Evolutionary conservation across 768 basidiomycete species (phyloP).

Genomic region (Phylloporus sp.): DNA sequence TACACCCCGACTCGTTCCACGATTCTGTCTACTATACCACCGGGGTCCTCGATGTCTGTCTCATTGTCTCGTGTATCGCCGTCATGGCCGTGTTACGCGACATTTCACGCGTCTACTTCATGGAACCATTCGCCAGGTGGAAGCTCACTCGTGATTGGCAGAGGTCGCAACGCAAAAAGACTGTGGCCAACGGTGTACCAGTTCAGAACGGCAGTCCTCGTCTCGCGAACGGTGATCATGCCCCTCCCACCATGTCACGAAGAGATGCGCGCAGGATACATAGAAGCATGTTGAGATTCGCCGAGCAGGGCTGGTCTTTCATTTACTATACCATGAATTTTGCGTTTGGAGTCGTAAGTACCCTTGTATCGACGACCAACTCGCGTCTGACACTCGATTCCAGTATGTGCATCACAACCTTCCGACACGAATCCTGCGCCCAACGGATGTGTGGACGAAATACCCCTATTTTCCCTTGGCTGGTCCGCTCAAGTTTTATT

Average conservation of each 20-base stretch:
- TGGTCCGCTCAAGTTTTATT: slow-evolving; percentile 85
- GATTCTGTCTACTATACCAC: slow-evolving; percentile 65
- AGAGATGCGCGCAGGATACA: slow-evolving; percentile 61
- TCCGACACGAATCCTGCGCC: slow-evolving; percentile 62
- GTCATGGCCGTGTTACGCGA: slow-evolving; percentile 88
- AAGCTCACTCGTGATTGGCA: slow-evolving; percentile 59
- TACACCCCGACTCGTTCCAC: slow-evolving; percentile 66
- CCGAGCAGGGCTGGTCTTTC: slow-evolving; percentile 91
- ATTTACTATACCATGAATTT: slow-evolving; percentile 79
- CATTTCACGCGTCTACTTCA: slow-evolving; percentile 62
- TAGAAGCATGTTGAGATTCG: slow-evolving; percentile 78
- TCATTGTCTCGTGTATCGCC: slow-evolving; percentile 78
- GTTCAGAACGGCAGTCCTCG: slow-evolving; percentile 30
- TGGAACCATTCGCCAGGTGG: slow-evolving; percentile 80
- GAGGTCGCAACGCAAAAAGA: slow-evolving; percentile 18
- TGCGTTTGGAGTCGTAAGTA: slow-evolving; percentile 78
- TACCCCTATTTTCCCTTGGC: slow-evolving; percentile 84
- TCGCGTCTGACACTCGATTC: slow-evolving; percentile 7
- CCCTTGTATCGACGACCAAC: slow-evolving; percentile 6
- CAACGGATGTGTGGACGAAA: slow-evolving; percentile 64
- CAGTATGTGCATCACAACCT: slow-evolving; percentile 80
- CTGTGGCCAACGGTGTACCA: slow-evolving; percentile 20
- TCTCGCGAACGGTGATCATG: slow-evolving; percentile 22
- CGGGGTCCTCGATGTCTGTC: slow-evolving; percentile 73
- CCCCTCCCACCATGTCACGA: slow-evolving; percentile 22